Evolutionary conservation across 768 basidiomycete species (phyloP).

Genomic region (Rhizopogon vinicolor): DNA sequence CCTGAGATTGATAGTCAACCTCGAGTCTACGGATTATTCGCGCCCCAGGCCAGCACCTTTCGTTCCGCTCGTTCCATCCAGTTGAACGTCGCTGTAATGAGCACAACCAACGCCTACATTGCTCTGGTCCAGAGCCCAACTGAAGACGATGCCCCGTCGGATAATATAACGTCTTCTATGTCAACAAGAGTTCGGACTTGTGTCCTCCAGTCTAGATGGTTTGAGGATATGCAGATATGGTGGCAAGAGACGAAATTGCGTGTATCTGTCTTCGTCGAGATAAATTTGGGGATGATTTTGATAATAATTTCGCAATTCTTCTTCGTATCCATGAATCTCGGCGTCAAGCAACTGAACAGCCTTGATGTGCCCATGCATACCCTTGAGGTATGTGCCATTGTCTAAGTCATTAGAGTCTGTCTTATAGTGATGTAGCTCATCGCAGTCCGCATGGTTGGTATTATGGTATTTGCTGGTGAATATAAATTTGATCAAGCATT

Average conservation of each 20-base stretch:
- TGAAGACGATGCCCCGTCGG: not conserved
- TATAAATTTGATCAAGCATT: not conserved
- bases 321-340: conserved; percentile 55
- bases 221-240: not conserved
- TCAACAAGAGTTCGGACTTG: no score
- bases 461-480: not conserved
- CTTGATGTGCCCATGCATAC: conserved; percentile 56
- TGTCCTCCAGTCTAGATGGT: not conserved
- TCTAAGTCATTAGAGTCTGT: not conserved
- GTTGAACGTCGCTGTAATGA: not conserved
- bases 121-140: not conserved
- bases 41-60: not conserved
- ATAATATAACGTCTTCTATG: not conserved
- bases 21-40: not conserved
- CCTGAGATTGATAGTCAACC: not conserved
- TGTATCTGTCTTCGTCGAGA: conserved; percentile 10
- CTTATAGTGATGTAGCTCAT: conserved; percentile 36
- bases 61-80: not conserved
- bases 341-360: conserved; percentile 57
- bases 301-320: conserved; percentile 55
- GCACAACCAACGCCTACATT: not conserved
- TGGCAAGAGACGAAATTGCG: not conserved
- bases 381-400: conserved; percentile 39
- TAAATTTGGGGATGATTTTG: conserved; percentile 57
- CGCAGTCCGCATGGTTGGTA: conserved; percentile 51